Percentiles rank a stretch among this genome's conserved stretches.
Evolutionary conservation across 2,329 filamentous ascomycete species (phyloP).

Genomic region (Sclerotinia trifoliorum): DNA sequence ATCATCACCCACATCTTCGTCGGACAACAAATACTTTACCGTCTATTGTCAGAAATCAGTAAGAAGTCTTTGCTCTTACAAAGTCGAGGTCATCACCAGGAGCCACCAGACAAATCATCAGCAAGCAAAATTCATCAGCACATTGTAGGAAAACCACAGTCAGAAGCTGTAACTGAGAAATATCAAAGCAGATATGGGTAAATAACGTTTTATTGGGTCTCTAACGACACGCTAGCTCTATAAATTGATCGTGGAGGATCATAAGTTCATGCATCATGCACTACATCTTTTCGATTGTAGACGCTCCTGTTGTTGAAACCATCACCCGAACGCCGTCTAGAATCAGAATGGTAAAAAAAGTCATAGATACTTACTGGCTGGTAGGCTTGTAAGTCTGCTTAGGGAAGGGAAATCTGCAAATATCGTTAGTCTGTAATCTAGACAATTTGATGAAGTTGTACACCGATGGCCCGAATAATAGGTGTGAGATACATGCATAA

Average conservation of each 20-base stretch:
- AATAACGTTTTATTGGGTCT: conserved; percentile 30
- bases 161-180: conserved; percentile 15
- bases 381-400: conserved; percentile 70
- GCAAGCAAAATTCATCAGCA: conserved; percentile 5
- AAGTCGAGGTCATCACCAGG: neutral
- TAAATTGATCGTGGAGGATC: conserved; percentile 42
- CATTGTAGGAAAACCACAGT: conserved; percentile 16
- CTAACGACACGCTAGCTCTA: conserved; percentile 33
- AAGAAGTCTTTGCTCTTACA: conserved; percentile 10
- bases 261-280: conserved; percentile 32
- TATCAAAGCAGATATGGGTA: conserved; percentile 8
- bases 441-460: conserved; percentile 14
- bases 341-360: conserved; percentile 42
- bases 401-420: conserved; percentile 70
- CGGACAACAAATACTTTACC: neutral
- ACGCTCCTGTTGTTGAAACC: conserved; percentile 55
- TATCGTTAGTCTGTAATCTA: conserved; percentile 31
- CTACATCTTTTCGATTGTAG: conserved; percentile 36
- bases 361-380: conserved; percentile 29
- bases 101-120: neutral
- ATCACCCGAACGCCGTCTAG: conserved; percentile 48
- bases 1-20: conserved; percentile 25
- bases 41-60: conserved; percentile 2
- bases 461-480: neutral
- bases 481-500: conserved; percentile 16